Evolutionary conservation across 805 yeast species (phyloP), one percentile per base, ranked within the genome.

Genomic region (Saccharomycopsis malanga): DNA sequence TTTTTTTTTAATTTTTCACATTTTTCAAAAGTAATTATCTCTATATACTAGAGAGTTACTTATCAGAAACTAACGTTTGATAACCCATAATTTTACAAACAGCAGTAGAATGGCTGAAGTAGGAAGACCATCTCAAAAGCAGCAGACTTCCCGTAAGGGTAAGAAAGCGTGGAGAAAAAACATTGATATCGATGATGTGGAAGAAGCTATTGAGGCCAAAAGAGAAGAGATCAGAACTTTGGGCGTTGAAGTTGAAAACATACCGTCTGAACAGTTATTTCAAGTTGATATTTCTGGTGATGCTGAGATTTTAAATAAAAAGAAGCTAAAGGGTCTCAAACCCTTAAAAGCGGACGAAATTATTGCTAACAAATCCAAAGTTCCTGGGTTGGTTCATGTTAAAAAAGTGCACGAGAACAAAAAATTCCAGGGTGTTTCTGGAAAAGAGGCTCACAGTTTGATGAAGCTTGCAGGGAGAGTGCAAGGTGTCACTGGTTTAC

Each of bases 161-260:
- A 91, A 86, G 73, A 82, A 76, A 61, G 80, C 95, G 4, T 87
- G 97, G 94, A 78, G 95, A 62, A 87, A 87, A 65, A 87, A 93
- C 64, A 84, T 93, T 49, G 95, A 93, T 62, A 68, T 93, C 17
- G 79, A 77, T 21, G 96, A 87, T 54, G 70, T 93, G 42, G 87
- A 84, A 58, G 63, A 66, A 27, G 83, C 83, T 10, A 67, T 91
- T 34, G 91, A 82, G 56, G 79, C 75, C 38, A 71, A 72, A 44
- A 71, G 87, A 49, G 94, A 87, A 44, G 77, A 79, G 49, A 60
- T 73, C 53, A 66, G 74, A 48, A 71, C 71, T 43, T 66, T 70
- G 39, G 85, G 87, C 49, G 48, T 60, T 9, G 68, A 67, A 37
- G 56, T 68, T 4, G 72, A 69, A 4, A 61, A 68, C 23, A 50